A percentile compares a stretch with the other conserved stretches of the same genome.
Evolutionary conservation across 352 stramenopile genomes (phyloP).

Genomic region (Pythium vanterpoolii): DNA sequence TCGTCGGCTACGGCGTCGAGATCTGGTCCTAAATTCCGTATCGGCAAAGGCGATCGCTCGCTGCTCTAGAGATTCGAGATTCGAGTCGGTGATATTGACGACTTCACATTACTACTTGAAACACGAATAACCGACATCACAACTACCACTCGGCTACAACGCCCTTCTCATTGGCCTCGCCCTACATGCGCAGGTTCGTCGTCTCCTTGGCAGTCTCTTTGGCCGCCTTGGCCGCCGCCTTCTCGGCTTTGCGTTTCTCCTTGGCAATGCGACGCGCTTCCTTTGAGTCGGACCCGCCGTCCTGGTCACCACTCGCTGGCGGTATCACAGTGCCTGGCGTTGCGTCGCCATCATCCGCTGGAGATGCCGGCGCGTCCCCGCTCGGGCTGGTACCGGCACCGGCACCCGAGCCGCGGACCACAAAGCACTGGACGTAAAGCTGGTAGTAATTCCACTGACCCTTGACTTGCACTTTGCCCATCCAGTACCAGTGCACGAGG

Average conservation of each 20-base stretch:
- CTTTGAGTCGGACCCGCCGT: constrained; percentile 2
- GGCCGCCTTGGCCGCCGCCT: constrained; percentile 8
- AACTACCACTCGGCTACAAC: no score
- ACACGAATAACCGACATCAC: no score
- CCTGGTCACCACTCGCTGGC: neutral
- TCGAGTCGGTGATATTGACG: no score
- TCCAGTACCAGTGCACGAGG: constrained; percentile 24
- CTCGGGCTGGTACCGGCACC: neutral
- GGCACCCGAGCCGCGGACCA: constrained; percentile 16
- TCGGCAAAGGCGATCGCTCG: no score
- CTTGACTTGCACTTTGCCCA: constrained; percentile 26
- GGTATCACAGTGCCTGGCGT: constrained; percentile 8
- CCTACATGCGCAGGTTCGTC: no score
- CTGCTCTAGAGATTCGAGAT: no score
- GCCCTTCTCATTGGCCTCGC: no score
- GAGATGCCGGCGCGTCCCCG: neutral
- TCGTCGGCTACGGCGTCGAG: no score
- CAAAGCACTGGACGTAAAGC: constrained; percentile 27
- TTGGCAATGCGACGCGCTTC: constrained; percentile 6
- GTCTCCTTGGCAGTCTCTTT: constrained; percentile 2
- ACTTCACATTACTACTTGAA: no score
- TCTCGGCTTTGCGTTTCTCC: constrained; percentile 15
- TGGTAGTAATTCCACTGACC: constrained; percentile 28
- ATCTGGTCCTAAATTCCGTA: no score
- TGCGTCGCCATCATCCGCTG: neutral